Conservation (phyloP, 768 basidiomycete genomes). For the Glaciozyma antarctica region DNA sequence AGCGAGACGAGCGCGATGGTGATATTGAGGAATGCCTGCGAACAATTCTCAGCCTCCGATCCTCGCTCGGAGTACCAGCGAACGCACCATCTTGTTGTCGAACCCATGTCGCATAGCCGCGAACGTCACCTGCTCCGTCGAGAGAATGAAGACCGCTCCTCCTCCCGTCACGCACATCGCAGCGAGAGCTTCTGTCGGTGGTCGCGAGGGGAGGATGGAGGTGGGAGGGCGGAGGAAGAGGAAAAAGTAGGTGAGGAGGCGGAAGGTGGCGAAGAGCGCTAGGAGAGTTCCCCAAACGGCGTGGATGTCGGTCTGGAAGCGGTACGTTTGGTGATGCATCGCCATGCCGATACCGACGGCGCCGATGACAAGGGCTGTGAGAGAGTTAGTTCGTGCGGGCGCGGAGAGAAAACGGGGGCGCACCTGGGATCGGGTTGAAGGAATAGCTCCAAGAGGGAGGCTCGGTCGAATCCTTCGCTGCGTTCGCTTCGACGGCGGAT, state of each 20-base stretch:
- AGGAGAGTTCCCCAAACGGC: constrained; percentile 82
- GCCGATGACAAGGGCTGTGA: constrained; percentile 83
- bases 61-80: not conserved
- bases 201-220: constrained; percentile 57
- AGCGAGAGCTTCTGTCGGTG: constrained; percentile 83
- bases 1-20: constrained; percentile 78
- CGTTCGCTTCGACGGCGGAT: constrained; percentile 43
- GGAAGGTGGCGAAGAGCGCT: constrained; percentile 62
- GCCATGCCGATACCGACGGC: constrained; percentile 89
- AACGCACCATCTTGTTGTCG: constrained; percentile 52
- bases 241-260: constrained; percentile 89
- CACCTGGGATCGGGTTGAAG: constrained; percentile 52
- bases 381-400: constrained; percentile 42
- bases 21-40: constrained; percentile 49
- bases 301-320: constrained; percentile 85
- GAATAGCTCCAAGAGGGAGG: constrained; percentile 64
- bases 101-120: constrained; percentile 83
- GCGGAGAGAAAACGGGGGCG: constrained; percentile 72
- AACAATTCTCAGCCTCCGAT: no score
- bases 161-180: constrained; percentile 73
- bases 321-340: constrained; percentile 77
- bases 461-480: not conserved
- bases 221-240: constrained; percentile 42
- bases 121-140: constrained; percentile 62
- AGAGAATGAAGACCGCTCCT: constrained; percentile 80